These are phyloP conservation scores for Xylariaceae sp. DNA, from an alignment of 2,329 filamentous ascomycete genomes.

Conservation along the genomic window DNA sequence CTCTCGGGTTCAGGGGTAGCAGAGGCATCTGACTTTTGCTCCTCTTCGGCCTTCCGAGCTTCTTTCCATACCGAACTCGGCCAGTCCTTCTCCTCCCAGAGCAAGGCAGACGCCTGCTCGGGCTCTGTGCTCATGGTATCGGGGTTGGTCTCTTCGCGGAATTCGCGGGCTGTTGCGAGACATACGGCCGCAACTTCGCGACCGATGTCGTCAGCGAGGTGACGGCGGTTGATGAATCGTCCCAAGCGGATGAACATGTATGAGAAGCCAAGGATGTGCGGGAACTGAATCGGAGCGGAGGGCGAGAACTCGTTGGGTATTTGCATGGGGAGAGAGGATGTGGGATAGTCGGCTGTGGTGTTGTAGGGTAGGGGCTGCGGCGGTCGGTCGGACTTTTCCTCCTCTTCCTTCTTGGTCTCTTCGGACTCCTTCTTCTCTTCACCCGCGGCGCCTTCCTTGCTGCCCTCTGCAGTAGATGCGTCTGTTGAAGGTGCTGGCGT, in stretches of 20 bases:
- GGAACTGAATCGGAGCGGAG: slow-evolving; percentile 67
- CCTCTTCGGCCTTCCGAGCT: slow-evolving; percentile 36
- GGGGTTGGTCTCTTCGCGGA: slow-evolving; percentile 37
- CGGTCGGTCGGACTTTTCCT: slow-evolving; percentile 52
- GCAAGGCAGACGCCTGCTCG: slow-evolving; percentile 62
- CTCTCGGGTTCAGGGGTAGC: slow-evolving; percentile 44
- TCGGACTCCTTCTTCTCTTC: slow-evolving; percentile 37
- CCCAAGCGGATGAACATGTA: slow-evolving; percentile 83
- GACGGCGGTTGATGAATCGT: slow-evolving; percentile 79
- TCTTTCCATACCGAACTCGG: slow-evolving; percentile 68
- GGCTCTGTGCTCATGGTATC: slow-evolving; percentile 45
- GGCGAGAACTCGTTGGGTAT: slow-evolving; percentile 70
- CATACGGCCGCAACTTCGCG: slow-evolving; percentile 82
- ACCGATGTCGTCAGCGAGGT: slow-evolving; percentile 82
- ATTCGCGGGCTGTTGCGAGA: slow-evolving; percentile 54
- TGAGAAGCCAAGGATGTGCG: slow-evolving; percentile 86
- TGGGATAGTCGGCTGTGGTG: slow-evolving; percentile 63
- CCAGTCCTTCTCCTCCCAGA: slow-evolving; percentile 74
- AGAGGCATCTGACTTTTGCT: slow-evolving; percentile 20
- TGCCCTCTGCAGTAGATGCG: not conserved
- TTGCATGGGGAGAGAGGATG: slow-evolving; percentile 56
- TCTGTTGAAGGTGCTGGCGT: slow-evolving; percentile 14
- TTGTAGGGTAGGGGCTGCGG: slow-evolving; percentile 70
- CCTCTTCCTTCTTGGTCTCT: slow-evolving; percentile 42
- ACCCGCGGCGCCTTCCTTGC: slow-evolving; percentile 15